Base-by-base conservation (phyloP, 2,329 filamentous ascomycete species). In the Fusarium miscanthi region DNA sequence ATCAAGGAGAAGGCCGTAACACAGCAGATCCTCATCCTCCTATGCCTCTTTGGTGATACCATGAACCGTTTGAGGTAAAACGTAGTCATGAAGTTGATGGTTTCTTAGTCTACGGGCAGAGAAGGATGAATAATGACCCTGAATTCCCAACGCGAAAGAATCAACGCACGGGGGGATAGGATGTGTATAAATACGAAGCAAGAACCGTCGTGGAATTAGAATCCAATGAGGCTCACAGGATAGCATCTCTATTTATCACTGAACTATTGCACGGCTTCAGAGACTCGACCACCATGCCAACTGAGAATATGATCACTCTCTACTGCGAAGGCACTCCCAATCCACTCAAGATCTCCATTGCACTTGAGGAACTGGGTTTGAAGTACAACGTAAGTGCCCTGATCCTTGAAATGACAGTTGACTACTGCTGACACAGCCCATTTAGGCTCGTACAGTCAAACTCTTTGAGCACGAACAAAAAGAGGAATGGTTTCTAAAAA, bases 291-390 rank as follows among this genome's bases (percentile, higher is more conserved):
- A 31, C 17, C 14, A 68, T 67, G 65, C 37, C 54, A 17, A 31
- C 42, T 27, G 21, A 67, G 14, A 62, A 59, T 21, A 46, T 91
- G 72, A 94, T 97, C 77, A 92, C 91, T 48, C 88, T 97, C 23
- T 97, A 95, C 84, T 97, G 94, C 13, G 87, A 88, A 16, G 88
- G 91, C 76, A 97, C 94, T 61, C 94, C 94, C 43, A 97, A 97
- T 82, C 94, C 94, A 69, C 92, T 96, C 86, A 97, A 97, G 82
- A 89, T 93, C 73, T 94, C 93, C 62, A 97, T 97, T 73, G 87
- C 92, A 16, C 84, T 97, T 17, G 94, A 97, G 82, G 94, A 97
- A 83, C 87, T 97, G 13, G 92, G 91, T 72, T 83, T 96, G 43
- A 88, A 91, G 27, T 97, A 97, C 84, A 90, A 94, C 81, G 88